phyloP scores from a whole-genome alignment of 495 filamentous ascomycete species.

The Elasticomyces elasticus region DNA sequence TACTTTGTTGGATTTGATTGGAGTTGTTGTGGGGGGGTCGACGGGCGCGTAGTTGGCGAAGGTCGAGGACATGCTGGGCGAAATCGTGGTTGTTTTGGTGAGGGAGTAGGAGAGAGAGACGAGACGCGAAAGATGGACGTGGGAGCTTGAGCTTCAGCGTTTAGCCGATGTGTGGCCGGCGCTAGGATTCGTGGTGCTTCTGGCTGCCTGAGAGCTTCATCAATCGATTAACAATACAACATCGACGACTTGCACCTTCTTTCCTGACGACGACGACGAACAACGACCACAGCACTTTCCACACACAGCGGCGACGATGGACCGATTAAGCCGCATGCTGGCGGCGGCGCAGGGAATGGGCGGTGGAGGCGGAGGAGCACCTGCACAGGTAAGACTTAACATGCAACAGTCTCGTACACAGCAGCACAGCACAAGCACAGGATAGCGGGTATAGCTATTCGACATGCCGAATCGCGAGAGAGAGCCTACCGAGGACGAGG shows the following conservation, averaged over 20 bases:
- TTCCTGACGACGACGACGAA: background rate
- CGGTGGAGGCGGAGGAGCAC: conserved; percentile 53
- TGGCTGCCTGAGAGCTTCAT: too few species aligned
- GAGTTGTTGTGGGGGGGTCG: conserved; percentile 18
- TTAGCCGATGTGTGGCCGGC: too few species aligned
- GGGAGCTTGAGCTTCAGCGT: too few species aligned
- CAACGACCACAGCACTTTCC: background rate
- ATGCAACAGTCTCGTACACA: background rate
- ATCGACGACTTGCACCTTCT: too few species aligned
- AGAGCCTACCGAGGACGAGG: too few species aligned
- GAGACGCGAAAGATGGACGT: too few species aligned
- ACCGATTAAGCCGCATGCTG: conserved; percentile 77
- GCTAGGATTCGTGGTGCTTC: too few species aligned
- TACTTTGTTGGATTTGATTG: conserved; percentile 55
- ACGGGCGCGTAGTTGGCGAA: conserved; percentile 16
- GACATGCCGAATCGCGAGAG: too few species aligned
- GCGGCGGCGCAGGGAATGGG: conserved; percentile 70
- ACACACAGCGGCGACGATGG: conserved; percentile 44
- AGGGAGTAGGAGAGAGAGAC: background rate
- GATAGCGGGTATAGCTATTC: too few species aligned
- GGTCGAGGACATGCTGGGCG: conserved; percentile 2
- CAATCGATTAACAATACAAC: too few species aligned
- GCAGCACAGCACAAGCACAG: too few species aligned
- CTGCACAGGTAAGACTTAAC: conserved; percentile 60
- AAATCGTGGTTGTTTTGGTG: background rate